Evolutionary conservation across 768 basidiomycete species (phyloP), one percentile per base, ranked within the genome.

Genomic region (Coprinopsis sp.): DNA sequence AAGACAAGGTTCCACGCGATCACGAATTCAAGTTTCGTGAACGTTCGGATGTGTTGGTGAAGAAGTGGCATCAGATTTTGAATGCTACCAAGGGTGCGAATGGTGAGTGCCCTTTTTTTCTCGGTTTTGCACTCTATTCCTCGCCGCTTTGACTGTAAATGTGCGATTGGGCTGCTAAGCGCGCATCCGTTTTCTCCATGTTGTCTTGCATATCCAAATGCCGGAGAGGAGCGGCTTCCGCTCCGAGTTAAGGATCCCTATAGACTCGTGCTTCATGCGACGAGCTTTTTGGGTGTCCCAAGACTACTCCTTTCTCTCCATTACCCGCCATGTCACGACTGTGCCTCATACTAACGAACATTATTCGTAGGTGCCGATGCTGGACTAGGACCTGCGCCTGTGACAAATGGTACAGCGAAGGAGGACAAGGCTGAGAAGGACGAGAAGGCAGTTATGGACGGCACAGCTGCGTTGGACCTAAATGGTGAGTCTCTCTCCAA

Each of bases 1-100:
- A 69, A 28, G 71, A 73, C 14, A 76, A 70, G 55, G 77, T 90
- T 16, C 86, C 88, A 4, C 69, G 79, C 39, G 81, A 89, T 57
- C 78, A 52, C 1, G 68, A 72, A 34, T 73, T 80, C 71, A 74
- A 82, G 51, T 86, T 91, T 71, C 77, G 78, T 25, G 74, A 80
- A 6, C 80, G 89, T 21, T 82, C 86, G 11, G 73, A 76, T 52
- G 76, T 73, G 21, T 70, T 91, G 14, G 82, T 90, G 51, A 74
- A 82, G 50, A 79, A 78, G 54, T 87, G 84, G 84, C 78, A 81
- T 38, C 68, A 70, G 30, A 74, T 81, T 33, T 58, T 80, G 27
- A 74, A 71, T 46, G 63, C 66, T 7, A 66, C 64, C 46, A 65
- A 67, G 50, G 18, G 58, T 3, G 63, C 51, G 7, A 53, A 58